Evolutionary conservation across 2,329 filamentous ascomycete species (phyloP), one percentile per base, ranked within the genome.

Genomic region (Eutypa lata): DNA sequence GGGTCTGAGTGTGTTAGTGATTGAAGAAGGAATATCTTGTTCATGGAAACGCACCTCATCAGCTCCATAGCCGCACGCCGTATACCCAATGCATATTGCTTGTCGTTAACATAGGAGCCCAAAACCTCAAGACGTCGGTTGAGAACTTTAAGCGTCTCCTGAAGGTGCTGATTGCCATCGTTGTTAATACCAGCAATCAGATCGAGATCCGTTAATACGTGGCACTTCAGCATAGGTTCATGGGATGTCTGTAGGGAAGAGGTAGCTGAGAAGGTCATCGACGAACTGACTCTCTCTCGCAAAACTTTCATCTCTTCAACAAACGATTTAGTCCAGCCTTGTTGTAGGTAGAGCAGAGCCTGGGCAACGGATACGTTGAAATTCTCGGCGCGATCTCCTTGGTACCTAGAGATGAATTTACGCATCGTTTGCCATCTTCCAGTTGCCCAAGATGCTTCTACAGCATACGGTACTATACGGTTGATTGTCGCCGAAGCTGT

Each of bases 371-470:
- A 88, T 47, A 96, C 80, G 63, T 95, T 92, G 73, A 99, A 96
- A 57, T 95, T 85, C 48, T 81, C 77, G 13, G 76, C 74, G 38
- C 64, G 65, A 31, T 79, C 75, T 37, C 82, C 76, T 48, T 78
- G 74, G 56, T 81, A 83, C 21, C 77, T 71, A 18, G 70, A 66
- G 6, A 88, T 76, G 63, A 91, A 91, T 48, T 81, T 84, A 54
- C 86, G 76, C 31, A 97, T 76, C 5, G 84, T 87, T 49, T 85
- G 76, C 88, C 92, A 96, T 69, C 91, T 87, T 8, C 87, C 84
- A 3, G 89, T 93, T 42, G 90, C 87, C 92, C 94, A 99, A 11
- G 91, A 88, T 19, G 94, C 92, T 73, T 99, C 94, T 3, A 91
- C 84, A 16, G 90, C 92, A 65, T 92, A 93, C 1, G 92, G 88